Conservation (phyloP, 164 flowering plant genomes). For the Cinnamomum chago region DNA sequence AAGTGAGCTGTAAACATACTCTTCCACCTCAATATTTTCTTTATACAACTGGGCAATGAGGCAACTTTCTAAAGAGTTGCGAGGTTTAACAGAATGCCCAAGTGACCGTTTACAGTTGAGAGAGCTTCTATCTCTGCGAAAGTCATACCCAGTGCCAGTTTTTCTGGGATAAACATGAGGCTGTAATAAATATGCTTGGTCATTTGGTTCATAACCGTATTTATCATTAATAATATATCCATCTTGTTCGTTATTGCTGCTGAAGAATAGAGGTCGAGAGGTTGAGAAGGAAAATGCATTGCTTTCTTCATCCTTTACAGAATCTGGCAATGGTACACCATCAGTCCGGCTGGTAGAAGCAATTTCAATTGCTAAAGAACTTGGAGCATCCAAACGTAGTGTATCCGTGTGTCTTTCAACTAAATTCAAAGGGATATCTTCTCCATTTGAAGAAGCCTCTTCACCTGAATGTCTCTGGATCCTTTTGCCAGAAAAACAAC, state of each 20-base stretch:
- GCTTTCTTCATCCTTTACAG: constrained; percentile 11
- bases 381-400: constrained; percentile 6
- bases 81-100: constrained; percentile 37
- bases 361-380: constrained; percentile 16
- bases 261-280: constrained; percentile 15
- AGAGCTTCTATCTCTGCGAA: constrained; percentile 24
- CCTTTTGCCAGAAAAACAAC: constrained; percentile 23
- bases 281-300: constrained; percentile 23
- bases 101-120: constrained; percentile 31
- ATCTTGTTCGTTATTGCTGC: constrained; percentile 10
- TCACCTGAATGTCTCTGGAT: constrained; percentile 15
- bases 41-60: constrained; percentile 64
- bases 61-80: constrained; percentile 66
- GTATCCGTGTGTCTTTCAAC: constrained; percentile 15
- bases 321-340: constrained; percentile 15
- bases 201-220: constrained; percentile 8
- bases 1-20: constrained; percentile 35
- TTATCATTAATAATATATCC: constrained; percentile 13
- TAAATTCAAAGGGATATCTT: constrained; percentile 4
- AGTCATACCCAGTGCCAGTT: constrained; percentile 17
- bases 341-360: constrained; percentile 22
- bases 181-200: background rate
- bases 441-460: constrained; percentile 16
- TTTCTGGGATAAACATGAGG: constrained; percentile 19
- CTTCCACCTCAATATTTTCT: constrained; percentile 48